A percentile compares a stretch with the other conserved stretches of the same genome.
Conservation (phyloP, 2,329 filamentous ascomycete genomes). For the Fusarium burgessii region DNA sequence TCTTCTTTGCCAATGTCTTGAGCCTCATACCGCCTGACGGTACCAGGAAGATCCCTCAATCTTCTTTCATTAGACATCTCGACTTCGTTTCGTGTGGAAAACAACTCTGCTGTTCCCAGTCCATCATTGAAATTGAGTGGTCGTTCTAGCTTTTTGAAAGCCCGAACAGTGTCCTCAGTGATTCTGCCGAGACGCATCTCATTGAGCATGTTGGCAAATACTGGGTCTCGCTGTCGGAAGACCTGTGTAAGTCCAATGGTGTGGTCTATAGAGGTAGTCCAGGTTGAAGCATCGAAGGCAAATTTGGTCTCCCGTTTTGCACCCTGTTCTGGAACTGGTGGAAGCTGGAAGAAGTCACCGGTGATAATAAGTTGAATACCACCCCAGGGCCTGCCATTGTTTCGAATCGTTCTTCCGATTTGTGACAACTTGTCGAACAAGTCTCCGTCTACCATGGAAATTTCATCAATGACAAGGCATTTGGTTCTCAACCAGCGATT, state of each 20-base stretch:
- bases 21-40: conserved; percentile 76
- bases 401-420: conserved; percentile 85
- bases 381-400: conserved; percentile 92
- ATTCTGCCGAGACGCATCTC: conserved; percentile 94
- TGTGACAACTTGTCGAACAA: conserved; percentile 95
- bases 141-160: conserved; percentile 80
- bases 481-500: conserved; percentile 90
- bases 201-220: conserved; percentile 95
- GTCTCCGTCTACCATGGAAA: conserved; percentile 98
- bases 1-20: conserved; percentile 79
- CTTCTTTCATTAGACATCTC: conserved; percentile 84
- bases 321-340: conserved; percentile 85
- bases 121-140: conserved; percentile 79
- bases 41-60: conserved; percentile 78
- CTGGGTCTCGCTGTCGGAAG: conserved; percentile 91
- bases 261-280: conserved; percentile 92
- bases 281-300: conserved; percentile 91
- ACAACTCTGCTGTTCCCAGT: conserved; percentile 83
- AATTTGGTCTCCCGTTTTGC: conserved; percentile 80
- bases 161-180: conserved; percentile 77
- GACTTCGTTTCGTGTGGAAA: conserved; percentile 90
- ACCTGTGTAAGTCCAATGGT: conserved; percentile 96
- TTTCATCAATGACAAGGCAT: conserved; percentile 90
- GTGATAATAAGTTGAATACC: conserved; percentile 97
- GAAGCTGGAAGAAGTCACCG: conserved; percentile 97